A percentile compares a stretch with the other conserved stretches of the same genome.
These are phyloP conservation scores for Pilaira anomala DNA, from an alignment of 192 early-diverging fungal genomes.

Conservation along the genomic window DNA sequence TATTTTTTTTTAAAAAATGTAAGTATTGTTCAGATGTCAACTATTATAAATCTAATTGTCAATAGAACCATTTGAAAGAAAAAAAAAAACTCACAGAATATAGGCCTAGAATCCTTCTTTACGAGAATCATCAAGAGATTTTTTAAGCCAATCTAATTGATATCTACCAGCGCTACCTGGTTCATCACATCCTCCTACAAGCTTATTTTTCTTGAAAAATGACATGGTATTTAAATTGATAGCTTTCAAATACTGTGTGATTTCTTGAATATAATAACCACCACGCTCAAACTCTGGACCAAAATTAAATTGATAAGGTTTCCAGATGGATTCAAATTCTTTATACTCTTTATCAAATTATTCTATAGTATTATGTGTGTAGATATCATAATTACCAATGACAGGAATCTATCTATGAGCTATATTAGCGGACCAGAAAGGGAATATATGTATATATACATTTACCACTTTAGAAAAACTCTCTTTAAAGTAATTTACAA, in stretches of 20 bases:
- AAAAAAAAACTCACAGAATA: slow-evolving; percentile 14
- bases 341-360: background rate
- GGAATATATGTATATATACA: background rate
- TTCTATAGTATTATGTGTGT: slow-evolving; percentile 23
- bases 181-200: slow-evolving; percentile 22
- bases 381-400: slow-evolving; percentile 39
- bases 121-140: slow-evolving; percentile 12
- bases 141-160: slow-evolving; percentile 30
- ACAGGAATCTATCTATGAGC: slow-evolving; percentile 31
- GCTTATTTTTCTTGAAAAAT: slow-evolving; percentile 30
- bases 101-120: slow-evolving; percentile 17
- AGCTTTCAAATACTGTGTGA: slow-evolving; percentile 17
- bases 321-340: slow-evolving; percentile 30
- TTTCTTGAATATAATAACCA: slow-evolving; percentile 39
- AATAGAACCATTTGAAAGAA: too few species aligned
- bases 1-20: too few species aligned
- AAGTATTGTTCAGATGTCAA: too few species aligned
- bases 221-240: slow-evolving; percentile 38
- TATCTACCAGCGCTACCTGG: slow-evolving; percentile 18
- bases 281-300: slow-evolving; percentile 20
- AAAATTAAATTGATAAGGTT: slow-evolving; percentile 32
- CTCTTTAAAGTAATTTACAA: slow-evolving; percentile 21
- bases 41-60: too few species aligned
- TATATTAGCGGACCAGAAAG: background rate
- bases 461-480: slow-evolving; percentile 22